Evolutionary conservation across 805 yeast species (phyloP).

Genomic region (Saturnispora hagleri): DNA sequence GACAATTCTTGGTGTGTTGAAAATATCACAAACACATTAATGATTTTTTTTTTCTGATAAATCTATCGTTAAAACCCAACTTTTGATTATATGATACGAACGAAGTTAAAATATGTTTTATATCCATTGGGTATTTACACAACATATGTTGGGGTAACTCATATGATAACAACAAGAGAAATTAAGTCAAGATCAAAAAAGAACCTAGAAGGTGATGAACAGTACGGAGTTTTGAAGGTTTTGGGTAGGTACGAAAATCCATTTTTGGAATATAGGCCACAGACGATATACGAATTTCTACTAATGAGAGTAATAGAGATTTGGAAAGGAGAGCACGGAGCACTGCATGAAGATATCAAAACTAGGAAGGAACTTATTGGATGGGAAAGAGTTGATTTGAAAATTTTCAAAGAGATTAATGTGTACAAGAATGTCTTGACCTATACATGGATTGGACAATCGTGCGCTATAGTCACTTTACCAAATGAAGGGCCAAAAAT

Average conservation of each 20-base stretch:
- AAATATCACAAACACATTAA: too few relatives aligned
- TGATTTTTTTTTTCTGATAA: neutral
- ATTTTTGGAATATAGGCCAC: constrained; percentile 81
- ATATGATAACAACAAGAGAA: constrained; percentile 33
- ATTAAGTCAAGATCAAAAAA: constrained; percentile 12
- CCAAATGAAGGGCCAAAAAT: constrained; percentile 45
- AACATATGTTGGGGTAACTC: constrained; percentile 55
- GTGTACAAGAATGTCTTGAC: constrained; percentile 38
- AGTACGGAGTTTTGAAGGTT: constrained; percentile 41
- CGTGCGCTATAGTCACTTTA: constrained; percentile 62
- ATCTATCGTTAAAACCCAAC: neutral
- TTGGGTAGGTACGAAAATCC: constrained; percentile 86
- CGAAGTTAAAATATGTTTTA: constrained; percentile 28
- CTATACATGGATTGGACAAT: constrained; percentile 91
- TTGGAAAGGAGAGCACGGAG: constrained; percentile 37
- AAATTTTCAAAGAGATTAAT: constrained; percentile 25
- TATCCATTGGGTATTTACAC: constrained; percentile 43
- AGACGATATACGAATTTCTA: constrained; percentile 79
- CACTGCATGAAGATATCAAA: constrained; percentile 39
- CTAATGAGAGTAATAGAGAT: constrained; percentile 64
- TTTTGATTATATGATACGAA: neutral
- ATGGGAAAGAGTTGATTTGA: constrained; percentile 46
- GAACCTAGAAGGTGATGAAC: constrained; percentile 11
- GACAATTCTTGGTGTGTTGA: neutral
- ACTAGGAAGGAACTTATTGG: constrained; percentile 53